Conservation (phyloP, 306 rosid species). For the Mucuna pruriens region DNA sequence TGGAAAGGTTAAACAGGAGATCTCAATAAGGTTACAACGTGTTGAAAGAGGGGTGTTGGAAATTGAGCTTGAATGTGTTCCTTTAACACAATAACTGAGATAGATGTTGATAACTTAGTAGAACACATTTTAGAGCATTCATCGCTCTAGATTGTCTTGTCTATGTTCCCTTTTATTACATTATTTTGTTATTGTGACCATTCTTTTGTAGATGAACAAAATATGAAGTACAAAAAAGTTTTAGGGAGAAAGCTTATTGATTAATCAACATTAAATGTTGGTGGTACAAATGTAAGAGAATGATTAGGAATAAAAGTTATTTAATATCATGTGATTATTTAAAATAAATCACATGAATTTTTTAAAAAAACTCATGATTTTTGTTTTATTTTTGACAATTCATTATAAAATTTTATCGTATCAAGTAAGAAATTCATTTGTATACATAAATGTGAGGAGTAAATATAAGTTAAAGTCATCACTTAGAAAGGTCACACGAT, state of each 20-base stretch:
- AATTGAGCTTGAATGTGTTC: slow-evolving; percentile 88
- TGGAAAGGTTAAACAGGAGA: slow-evolving; percentile 73
- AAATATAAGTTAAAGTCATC: too few species aligned
- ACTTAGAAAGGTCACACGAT: too few species aligned
- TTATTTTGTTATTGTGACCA: slow-evolving; percentile 31
- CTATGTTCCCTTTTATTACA: slow-evolving; percentile 27
- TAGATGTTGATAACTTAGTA: slow-evolving; percentile 7
- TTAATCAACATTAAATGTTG: not conserved
- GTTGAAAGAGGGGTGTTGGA: slow-evolving; percentile 91
- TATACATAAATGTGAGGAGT: too few species aligned
- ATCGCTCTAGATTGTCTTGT: slow-evolving; percentile 4
- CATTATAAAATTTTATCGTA: too few species aligned
- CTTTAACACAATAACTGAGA: slow-evolving; percentile 74
- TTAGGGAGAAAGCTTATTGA: slow-evolving; percentile 24
- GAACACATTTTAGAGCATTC: slow-evolving; percentile 13
- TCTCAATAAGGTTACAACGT: slow-evolving; percentile 71
- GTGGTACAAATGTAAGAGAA: too few species aligned
- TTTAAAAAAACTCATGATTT: too few species aligned
- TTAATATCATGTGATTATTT: too few species aligned
- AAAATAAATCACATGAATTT: too few species aligned
- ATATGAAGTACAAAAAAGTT: slow-evolving; percentile 9
- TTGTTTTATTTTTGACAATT: too few species aligned
- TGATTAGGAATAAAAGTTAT: too few species aligned
- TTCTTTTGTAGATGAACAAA: slow-evolving; percentile 29
- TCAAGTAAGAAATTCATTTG: too few species aligned